A percentile compares a stretch with the other conserved stretches of the same genome.
phyloP scores from a whole-genome alignment of 169 alveolate genomes.

The Plasmodium cynomolgi region DNA sequence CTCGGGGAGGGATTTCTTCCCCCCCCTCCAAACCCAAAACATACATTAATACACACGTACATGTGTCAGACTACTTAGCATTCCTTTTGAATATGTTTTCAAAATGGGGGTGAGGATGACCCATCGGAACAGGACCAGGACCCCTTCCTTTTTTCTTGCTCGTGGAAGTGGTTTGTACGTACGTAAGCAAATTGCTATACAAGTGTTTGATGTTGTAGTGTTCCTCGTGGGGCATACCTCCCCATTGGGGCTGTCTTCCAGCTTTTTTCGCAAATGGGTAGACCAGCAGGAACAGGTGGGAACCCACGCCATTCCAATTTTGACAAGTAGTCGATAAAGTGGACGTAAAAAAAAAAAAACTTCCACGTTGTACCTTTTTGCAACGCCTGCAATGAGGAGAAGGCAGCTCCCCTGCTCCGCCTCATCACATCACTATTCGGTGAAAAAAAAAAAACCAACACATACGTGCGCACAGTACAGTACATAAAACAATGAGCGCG shows the following conservation, averaged over 20 bases:
- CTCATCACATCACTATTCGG: not conserved
- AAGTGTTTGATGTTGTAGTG: not conserved
- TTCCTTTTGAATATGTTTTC: not conserved
- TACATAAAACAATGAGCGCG: not conserved
- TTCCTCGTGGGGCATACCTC: not conserved
- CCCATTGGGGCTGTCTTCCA: not conserved
- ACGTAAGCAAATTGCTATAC: not conserved
- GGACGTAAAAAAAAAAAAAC: not conserved
- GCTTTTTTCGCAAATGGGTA: not conserved
- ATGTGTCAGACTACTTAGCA: not conserved
- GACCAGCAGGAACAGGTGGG: not conserved
- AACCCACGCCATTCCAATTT: not conserved
- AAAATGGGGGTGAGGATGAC: not conserved
- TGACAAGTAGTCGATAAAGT: not conserved
- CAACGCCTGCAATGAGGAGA: not conserved
- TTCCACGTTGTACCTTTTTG: not conserved
- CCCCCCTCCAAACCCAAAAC: not conserved
- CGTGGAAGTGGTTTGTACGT: not conserved
- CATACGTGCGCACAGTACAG: not conserved
- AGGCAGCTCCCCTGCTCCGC: not conserved
- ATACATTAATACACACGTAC: not conserved
- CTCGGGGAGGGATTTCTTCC: not conserved
- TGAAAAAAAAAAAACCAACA: not conserved
- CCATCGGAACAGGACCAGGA: not conserved
- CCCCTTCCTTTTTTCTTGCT: not conserved